These are phyloP conservation scores for Aschersonia sp. DNA, from an alignment of 2,329 filamentous ascomycete genomes.

Conservation along the genomic window DNA sequence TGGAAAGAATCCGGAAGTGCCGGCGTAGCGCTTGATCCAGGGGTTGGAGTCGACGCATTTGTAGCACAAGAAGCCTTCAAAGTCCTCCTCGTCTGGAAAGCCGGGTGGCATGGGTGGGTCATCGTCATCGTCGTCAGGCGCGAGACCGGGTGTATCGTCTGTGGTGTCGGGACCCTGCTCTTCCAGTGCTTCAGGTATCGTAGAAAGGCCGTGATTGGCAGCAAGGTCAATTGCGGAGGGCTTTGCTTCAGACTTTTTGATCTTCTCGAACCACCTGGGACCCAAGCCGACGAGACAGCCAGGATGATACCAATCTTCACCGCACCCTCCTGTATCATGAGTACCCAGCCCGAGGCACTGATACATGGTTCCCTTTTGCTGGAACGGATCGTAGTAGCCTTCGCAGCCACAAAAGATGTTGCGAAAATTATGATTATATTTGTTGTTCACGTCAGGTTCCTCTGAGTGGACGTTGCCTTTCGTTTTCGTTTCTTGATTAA, in stretches of 20 bases:
- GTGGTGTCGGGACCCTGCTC: slow-evolving; percentile 8
- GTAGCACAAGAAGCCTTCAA: slow-evolving; percentile 85
- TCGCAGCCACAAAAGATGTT: slow-evolving; percentile 87
- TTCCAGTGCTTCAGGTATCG: slow-evolving; percentile 36
- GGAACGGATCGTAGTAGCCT: slow-evolving; percentile 74
- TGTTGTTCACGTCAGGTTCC: slow-evolving; percentile 56
- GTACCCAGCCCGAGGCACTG: slow-evolving; percentile 82
- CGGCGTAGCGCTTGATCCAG: slow-evolving; percentile 85
- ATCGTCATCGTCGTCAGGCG: slow-evolving; percentile 34
- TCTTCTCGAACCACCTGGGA: slow-evolving; percentile 53
- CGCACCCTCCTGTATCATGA: slow-evolving; percentile 72
- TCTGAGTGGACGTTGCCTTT: slow-evolving; percentile 70
- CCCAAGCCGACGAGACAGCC: slow-evolving; percentile 77
- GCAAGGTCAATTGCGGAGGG: slow-evolving; percentile 1
- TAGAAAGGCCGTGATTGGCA: slow-evolving; percentile 19
- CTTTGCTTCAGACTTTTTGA: slow-evolving; percentile 21
- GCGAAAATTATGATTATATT: slow-evolving; percentile 90
- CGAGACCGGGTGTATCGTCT: slow-evolving; percentile 8
- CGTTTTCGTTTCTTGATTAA: slow-evolving; percentile 56
- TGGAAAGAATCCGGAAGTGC: slow-evolving; percentile 62
- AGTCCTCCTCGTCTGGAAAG: slow-evolving; percentile 80
- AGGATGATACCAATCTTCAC: slow-evolving; percentile 96
- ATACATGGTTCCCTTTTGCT: slow-evolving; percentile 96
- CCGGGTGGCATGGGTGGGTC: slow-evolving; percentile 63
- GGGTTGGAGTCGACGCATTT: slow-evolving; percentile 79